Evolutionary conservation across 2,329 filamentous ascomycete genomes (phyloP), one percentile per base, ranked within the genome.

Genomic region (Neonectria magnoliae): DNA sequence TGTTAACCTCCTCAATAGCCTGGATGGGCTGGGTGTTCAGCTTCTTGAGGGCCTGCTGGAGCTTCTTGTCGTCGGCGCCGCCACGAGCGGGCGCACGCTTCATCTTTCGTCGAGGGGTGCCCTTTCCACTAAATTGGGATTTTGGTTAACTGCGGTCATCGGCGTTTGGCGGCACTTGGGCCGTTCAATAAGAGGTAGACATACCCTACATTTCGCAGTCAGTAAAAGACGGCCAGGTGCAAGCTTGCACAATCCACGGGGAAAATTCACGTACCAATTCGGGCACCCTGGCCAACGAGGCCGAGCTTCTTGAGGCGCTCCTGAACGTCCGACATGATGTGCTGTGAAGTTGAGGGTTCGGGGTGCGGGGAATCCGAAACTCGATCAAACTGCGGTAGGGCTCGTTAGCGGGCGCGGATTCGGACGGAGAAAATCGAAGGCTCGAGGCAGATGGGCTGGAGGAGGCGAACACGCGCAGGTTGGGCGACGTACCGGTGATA

Each of bases 1-100:
- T 99, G 91, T 99, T 99, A 82, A 99, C 96, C 88, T 99, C 96
- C 90, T 99, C 96, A 78, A 99, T 99, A 73, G 93, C 93, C 87
- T 97, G 94, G 84, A 99, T 98, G 78, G 96, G 96, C 90, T 99
- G 96, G 65, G 97, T 95, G 85, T 98, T 98, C 83, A 99, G 90
- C 92, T 99, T 99, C 93, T 99, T 99, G 74, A 99, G 89, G 69
- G 93, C 87, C 68, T 91, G 90, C 87, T 99, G 96, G 72, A 99
- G 93, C 90, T 99, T 99, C 93, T 98, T 98, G 91, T 99, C 96
- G 82, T 99, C 96, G 83, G 93, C 93, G 81, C 92, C 93, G 74
- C 92, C 92, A 82, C 90, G 93, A 83, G 93, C 93, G 84, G 97
- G 93, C 74, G 95, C 93, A 85, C 97, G 97, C 93, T 98, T 99